phyloP scores from a whole-genome alignment of 2,329 filamentous ascomycete genomes.

The Seiridium unicorne region DNA sequence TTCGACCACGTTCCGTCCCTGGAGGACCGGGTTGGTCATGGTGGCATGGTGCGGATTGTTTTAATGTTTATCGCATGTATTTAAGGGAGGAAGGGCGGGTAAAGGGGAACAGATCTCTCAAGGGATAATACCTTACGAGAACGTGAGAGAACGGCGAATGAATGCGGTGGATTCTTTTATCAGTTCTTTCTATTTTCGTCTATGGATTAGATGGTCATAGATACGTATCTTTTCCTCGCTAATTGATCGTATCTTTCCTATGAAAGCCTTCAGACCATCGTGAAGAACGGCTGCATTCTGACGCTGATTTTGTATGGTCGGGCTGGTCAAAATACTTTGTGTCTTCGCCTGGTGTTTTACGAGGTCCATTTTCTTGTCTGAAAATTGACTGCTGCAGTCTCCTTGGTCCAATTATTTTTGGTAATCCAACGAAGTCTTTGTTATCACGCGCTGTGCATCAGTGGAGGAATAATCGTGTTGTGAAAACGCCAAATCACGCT shows the following conservation, averaged over 20 bases:
- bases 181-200: background rate
- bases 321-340: no score
- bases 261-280: background rate
- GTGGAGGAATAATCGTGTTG: no score
- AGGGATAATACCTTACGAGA: background rate
- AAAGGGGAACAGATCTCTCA: background rate
- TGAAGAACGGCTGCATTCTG: background rate
- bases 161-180: background rate
- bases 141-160: background rate
- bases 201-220: background rate
- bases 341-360: no score
- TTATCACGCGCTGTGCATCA: no score
- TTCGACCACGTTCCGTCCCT: background rate
- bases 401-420: no score
- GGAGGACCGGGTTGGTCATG: constrained; percentile 1
- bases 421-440: no score
- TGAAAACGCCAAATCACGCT: no score
- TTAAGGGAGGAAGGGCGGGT: background rate
- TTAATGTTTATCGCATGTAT: background rate
- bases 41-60: background rate
- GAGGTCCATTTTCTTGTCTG: no score
- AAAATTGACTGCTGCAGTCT: no score
- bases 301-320: no score
- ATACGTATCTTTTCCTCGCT: background rate
- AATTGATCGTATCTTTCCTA: background rate